Conservation (phyloP, 192 early-diverging fungal species). For the Dispira parvispora region DNA sequence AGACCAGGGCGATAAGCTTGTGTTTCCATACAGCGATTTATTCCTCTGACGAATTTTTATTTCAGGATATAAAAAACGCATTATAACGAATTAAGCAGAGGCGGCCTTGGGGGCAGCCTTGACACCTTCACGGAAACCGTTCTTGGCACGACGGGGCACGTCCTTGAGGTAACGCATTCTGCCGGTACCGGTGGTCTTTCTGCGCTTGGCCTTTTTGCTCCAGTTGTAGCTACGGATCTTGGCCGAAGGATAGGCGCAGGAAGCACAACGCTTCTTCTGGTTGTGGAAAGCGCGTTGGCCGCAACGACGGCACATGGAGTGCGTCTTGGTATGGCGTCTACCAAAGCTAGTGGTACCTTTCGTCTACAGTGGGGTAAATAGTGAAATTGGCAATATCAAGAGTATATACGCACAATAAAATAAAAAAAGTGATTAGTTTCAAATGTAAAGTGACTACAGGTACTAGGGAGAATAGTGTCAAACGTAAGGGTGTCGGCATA, state of each 20-base stretch:
- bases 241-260: conserved; percentile 95
- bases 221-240: conserved; percentile 97
- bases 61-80: no score
- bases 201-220: conserved; percentile 87
- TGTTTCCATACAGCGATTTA: no score
- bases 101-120: conserved; percentile 4
- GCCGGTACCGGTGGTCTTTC: conserved; percentile 99
- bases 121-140: conserved; percentile 87
- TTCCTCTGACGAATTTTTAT: no score
- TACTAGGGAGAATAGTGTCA: no score
- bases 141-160: conserved; percentile 88
- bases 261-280: conserved; percentile 99
- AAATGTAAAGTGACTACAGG: no score
- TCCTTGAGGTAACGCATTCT: conserved; percentile 94
- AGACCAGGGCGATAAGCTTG: no score
- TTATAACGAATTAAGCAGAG: not conserved
- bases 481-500: no score
- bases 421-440: no score
- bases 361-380: conserved; percentile 38
- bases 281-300: conserved; percentile 96
- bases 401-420: no score
- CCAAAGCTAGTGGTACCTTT: conserved; percentile 99
- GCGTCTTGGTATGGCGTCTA: conserved; percentile 99
- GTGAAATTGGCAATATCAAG: not conserved
- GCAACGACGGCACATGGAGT: conserved; percentile 96